These are phyloP conservation scores for Chlamydomonas sp. DNA, from an alignment of 139 green algal species.

Conservation along the genomic window DNA sequence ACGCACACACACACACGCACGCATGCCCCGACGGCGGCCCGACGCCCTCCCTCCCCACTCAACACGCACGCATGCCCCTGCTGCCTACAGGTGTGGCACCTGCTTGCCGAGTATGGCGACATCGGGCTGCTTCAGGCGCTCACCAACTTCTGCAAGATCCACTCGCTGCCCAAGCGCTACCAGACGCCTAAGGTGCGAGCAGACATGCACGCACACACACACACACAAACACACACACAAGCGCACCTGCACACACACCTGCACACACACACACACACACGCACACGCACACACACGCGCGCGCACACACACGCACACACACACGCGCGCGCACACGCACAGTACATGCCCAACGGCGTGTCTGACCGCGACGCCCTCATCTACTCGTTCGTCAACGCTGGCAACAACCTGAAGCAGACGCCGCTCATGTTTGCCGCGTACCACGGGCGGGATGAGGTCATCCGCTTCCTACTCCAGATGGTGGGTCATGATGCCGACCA, in stretches of 20 bases:
- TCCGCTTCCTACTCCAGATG: conserved; percentile 21
- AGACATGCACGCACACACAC: neutral
- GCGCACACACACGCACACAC: neutral
- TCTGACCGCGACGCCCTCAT: conserved; percentile 6
- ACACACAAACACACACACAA: too few species aligned
- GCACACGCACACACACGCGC: neutral
- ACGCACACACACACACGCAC: neutral
- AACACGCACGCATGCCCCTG: neutral
- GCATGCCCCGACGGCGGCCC: too few species aligned
- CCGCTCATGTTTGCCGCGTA: conserved; percentile 32
- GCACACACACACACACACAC: conserved; percentile 1
- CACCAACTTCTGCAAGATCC: conserved; percentile 23
- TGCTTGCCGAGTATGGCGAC: conserved; percentile 24
- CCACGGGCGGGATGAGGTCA: conserved; percentile 14
- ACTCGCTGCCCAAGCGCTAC: neutral
- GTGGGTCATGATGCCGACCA: conserved; percentile 19
- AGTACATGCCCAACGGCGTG: too few species aligned
- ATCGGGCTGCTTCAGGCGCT: conserved; percentile 9
- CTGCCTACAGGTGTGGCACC: conserved; percentile 16
- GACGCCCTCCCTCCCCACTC: too few species aligned
- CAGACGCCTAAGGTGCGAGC: neutral
- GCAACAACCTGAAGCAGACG: conserved; percentile 23
- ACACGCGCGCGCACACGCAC: neutral
- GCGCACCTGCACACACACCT: neutral
- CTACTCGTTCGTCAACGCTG: conserved; percentile 8